Evolutionary conservation across 108 stramenopile species (phyloP), one percentile per base, ranked within the genome.

Genomic region (Cyclotella kingstonii): DNA sequence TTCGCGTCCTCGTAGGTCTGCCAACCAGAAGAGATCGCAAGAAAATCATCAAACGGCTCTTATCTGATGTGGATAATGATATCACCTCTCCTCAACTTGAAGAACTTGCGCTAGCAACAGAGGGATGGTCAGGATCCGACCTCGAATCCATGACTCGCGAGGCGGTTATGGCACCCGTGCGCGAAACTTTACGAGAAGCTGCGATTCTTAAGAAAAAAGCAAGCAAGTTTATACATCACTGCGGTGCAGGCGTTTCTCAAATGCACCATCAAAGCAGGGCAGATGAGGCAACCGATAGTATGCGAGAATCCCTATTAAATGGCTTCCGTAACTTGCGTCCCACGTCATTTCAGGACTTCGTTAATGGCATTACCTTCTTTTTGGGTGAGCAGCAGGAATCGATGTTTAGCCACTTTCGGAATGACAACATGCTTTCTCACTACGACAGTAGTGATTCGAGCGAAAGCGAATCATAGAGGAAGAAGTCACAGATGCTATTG

Each of bases 121-220:
- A 93, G 12, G 87, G 87, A 23, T 90, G 89, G 91, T 86, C 89
- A 25, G 91, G 91, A 15, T 86, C 86, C 5, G 90, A 87, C 49
- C 45, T 92, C 41, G 86, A 93, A 64, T 84, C 76, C 43, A 62
- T 93, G 35, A 73, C 82, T 15, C 72, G 91, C 42, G 91, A 93
- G 65, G 86, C 88, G 9, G 84, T 82, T 34, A 93, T 93, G 91
- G 85, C 88, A 30, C 91, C 91, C 4, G 79, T 93, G 11, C 78
- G 91, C 17, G 88, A 89, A 60, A 86, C 87, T 57, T 77, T 93
- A 28, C 77, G 81, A 39, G 48, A 52, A 2, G 86, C 84, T 14
- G 91, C 85, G 19, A 45, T 72, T 40, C 42, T 80, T 54, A 78
- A 83, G 60, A 58, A 60, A 52, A 68, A 57, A 48, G 77, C 59